phyloP scores from a whole-genome alignment of 495 filamentous ascomycete species.

The Viridothelium virens region DNA sequence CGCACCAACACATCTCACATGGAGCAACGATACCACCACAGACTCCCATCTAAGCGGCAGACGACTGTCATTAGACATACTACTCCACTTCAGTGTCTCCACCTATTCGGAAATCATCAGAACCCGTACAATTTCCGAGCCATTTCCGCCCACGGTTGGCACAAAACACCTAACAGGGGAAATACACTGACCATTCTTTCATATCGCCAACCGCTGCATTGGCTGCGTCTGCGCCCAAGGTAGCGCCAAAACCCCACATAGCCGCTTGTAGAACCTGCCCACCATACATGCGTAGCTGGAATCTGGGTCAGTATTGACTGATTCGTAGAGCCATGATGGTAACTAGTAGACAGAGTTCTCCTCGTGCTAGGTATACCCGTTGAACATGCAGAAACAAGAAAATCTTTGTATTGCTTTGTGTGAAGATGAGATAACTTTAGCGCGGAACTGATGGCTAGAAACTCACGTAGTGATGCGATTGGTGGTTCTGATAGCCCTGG shows the following conservation, averaged over 20 bases:
- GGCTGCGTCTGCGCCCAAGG: conserved; percentile 18
- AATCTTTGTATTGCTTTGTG: background rate
- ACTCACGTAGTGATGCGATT: conserved; percentile 17
- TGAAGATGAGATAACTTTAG: background rate
- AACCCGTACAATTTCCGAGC: background rate
- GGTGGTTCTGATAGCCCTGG: conserved; percentile 14
- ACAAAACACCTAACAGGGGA: too few species aligned
- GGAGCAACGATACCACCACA: too few species aligned
- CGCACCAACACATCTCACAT: too few species aligned
- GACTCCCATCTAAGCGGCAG: too few species aligned
- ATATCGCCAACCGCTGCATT: conserved; percentile 17
- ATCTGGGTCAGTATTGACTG: background rate
- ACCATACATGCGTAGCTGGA: conserved; percentile 16
- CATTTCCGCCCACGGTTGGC: too few species aligned
- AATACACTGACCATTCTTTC: conserved; percentile 16
- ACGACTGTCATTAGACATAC: too few species aligned
- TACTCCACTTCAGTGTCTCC: background rate
- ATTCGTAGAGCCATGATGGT: background rate
- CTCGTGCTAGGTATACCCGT: too few species aligned
- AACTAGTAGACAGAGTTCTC: background rate
- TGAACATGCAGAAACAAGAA: background rate
- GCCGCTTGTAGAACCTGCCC: conserved; percentile 17
- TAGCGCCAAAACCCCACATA: conserved; percentile 18
- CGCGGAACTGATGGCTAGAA: background rate
- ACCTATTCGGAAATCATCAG: background rate